Evolutionary conservation across 352 stramenopile species (phyloP), one percentile per base, ranked within the genome.

Genomic region (Phytophthora pini): DNA sequence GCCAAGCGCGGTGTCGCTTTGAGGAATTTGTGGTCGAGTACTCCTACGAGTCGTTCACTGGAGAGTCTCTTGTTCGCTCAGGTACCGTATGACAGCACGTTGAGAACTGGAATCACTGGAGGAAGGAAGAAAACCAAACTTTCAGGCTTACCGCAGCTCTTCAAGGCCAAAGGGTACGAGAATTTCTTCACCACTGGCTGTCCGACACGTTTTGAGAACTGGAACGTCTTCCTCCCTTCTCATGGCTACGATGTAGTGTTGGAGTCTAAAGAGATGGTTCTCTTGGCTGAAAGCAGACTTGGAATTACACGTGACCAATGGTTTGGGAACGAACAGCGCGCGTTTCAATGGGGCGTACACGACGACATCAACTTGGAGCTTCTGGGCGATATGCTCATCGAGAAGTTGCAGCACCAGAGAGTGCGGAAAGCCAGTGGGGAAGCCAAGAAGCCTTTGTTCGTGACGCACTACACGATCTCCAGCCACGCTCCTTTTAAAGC

Each of bases 381-480:
- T 31, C 53, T 88, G 12, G 76, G 61, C 9, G 75, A 85, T 6
- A 48, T 88, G 22, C 56, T 88, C 40, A 24, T 72, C 9, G 79
- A 82, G 32, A 76, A 80, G 51, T 74, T 65, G 3, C 56, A 54
- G 20, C 44, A 65, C 22, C 74, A 86, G 40, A 47, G 34, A 0
- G 39, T 63, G 26, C 63, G 63, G 8, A 38, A 67, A 24, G 36
- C 39, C 4, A 55, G 22, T 2, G 64, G 60, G 0, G 26, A 74
- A 7, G 32, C 58, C 0, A 82, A 81, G 53, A 63, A 67, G 31
- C 74, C 79, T 11, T 66, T 82, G 26, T 86, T 85, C 47, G 52
- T 77, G 27, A 88, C 76, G n/a, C 75, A 84, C 54, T 88, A 84
- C 64, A 84, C 76, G 17, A 88, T 88, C 62, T 84, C 74, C 8